Percentiles rank a stretch among this genome's conserved stretches.
Evolutionary conservation across 169 alveolate species (phyloP).

Genomic region (Blepharisma undulans): DNA sequence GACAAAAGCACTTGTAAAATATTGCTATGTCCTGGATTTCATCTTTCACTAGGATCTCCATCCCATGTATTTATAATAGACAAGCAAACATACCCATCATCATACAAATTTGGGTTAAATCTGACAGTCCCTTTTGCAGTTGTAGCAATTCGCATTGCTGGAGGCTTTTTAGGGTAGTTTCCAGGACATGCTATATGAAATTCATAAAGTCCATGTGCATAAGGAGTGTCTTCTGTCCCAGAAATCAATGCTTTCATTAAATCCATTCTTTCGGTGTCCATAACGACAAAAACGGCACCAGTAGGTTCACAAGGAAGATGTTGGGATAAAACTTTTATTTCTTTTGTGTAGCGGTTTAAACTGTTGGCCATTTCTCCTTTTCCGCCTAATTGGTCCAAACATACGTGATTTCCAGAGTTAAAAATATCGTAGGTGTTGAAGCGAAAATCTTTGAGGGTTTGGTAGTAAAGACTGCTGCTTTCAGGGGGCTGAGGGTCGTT

Average conservation of each 20-base stretch:
- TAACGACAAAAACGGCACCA: constrained; percentile 85
- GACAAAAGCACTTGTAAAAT: constrained; percentile 86
- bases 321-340: constrained; percentile 17
- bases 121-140: constrained; percentile 87
- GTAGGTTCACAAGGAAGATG: constrained; percentile 67
- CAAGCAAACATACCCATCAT: constrained; percentile 89
- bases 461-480: not conserved
- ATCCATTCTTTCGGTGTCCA: constrained; percentile 85
- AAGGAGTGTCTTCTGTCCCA: constrained; percentile 92
- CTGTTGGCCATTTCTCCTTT: not conserved
- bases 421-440: not conserved
- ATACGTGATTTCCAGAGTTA: not conserved
- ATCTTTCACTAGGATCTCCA: constrained; percentile 88
- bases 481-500: constrained; percentile 40
- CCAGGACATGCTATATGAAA: constrained; percentile 85
- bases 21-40: constrained; percentile 89
- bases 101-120: constrained; percentile 91
- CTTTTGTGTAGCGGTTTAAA: constrained; percentile 1
- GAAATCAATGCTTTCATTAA: constrained; percentile 84
- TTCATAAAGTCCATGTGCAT: constrained; percentile 89
- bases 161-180: constrained; percentile 86
- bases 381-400: not conserved
- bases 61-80: constrained; percentile 91
- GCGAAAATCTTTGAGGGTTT: not conserved
- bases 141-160: constrained; percentile 83